These are phyloP conservation scores for Forsythia suspensa DNA, from an alignment of 257 asterid genomes.

Conservation along the genomic window DNA sequence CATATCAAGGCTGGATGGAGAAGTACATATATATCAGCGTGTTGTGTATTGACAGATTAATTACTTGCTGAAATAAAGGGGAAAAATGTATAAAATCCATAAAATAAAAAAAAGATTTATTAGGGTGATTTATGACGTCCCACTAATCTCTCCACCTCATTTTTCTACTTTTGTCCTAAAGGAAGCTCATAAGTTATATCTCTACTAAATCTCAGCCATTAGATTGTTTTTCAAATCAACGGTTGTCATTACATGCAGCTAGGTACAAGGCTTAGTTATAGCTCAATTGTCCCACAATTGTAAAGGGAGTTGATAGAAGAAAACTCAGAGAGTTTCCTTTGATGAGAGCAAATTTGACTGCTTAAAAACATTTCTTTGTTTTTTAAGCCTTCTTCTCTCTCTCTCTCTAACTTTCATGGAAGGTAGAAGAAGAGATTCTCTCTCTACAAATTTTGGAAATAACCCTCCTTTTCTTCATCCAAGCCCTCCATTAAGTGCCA, in stretches of 20 bases:
- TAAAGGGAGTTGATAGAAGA: not conserved
- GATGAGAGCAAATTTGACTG: not conserved
- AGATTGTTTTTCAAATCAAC: constrained; percentile 44
- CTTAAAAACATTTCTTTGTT: not conserved
- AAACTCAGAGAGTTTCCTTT: constrained; percentile 1
- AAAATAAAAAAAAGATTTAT: not conserved
- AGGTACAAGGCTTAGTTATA: constrained; percentile 24
- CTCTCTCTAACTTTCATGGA: constrained; percentile 36
- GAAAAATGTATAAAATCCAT: no score
- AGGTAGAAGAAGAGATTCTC: constrained; percentile 28
- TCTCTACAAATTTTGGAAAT: constrained; percentile 21
- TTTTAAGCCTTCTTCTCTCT: not conserved
- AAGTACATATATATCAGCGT: no score
- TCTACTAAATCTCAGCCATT: constrained; percentile 38
- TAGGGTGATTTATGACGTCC: constrained; percentile 29
- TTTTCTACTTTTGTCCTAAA: constrained; percentile 32
- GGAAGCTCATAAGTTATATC: constrained; percentile 34
- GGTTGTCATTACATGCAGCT: constrained; percentile 42
- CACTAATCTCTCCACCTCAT: constrained; percentile 41
- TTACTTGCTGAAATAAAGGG: not conserved
- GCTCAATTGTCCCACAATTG: constrained; percentile 16
- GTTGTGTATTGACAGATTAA: not conserved
- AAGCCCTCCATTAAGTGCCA: constrained; percentile 34
- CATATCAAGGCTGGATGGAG: not conserved
- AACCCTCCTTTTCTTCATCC: constrained; percentile 29